These are phyloP conservation scores for Aspergillus sp. DNA, from an alignment of 2,329 filamentous ascomycete species.

Conservation along the genomic window DNA sequence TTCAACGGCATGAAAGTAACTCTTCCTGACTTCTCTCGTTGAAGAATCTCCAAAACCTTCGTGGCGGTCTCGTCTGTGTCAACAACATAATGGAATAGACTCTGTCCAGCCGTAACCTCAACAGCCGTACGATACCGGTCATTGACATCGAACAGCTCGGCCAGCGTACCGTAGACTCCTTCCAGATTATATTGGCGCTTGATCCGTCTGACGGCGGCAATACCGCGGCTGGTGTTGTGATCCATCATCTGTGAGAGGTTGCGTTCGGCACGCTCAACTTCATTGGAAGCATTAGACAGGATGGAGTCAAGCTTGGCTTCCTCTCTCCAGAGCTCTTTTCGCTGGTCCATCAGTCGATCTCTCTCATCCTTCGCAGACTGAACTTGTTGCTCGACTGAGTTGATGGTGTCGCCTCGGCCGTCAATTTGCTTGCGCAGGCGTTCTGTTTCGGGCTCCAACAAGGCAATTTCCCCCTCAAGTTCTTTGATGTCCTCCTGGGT, in stretches of 20 bases:
- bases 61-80: constrained; percentile 88
- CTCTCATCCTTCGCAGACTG: constrained; percentile 73
- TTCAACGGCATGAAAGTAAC: constrained; percentile 95
- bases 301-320: constrained; percentile 82
- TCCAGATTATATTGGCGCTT: constrained; percentile 75
- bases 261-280: constrained; percentile 74
- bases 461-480: constrained; percentile 67
- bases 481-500: constrained; percentile 76
- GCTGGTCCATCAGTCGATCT: constrained; percentile 78
- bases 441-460: constrained; percentile 70
- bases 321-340: constrained; percentile 82
- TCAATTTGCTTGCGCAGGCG: constrained; percentile 70
- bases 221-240: constrained; percentile 76
- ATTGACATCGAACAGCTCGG: constrained; percentile 84
- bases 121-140: constrained; percentile 84
- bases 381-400: constrained; percentile 69
- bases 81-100: constrained; percentile 93
- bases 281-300: constrained; percentile 69
- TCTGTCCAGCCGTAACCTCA: constrained; percentile 88
- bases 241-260: constrained; percentile 84
- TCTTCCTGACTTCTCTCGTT: constrained; percentile 75
- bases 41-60: constrained; percentile 73
- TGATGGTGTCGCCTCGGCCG: constrained; percentile 72
- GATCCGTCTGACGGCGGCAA: constrained; percentile 81
- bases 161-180: constrained; percentile 87